Conservation (phyloP, 2,329 filamentous ascomycete genomes). For the Sarocladium oryzae region DNA sequence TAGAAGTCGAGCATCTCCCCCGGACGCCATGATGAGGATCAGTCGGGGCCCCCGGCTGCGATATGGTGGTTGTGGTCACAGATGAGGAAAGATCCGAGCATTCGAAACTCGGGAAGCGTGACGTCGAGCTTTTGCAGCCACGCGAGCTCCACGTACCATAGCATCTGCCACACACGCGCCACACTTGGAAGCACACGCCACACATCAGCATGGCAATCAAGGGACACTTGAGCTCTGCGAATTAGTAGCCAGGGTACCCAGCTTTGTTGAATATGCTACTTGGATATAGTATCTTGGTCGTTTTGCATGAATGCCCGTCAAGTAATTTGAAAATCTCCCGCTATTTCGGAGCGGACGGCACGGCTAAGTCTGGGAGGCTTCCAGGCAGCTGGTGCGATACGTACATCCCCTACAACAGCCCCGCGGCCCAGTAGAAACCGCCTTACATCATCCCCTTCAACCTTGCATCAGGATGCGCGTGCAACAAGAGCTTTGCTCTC, state of each 20-base stretch:
- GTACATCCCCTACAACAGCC: background rate
- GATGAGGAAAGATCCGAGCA: background rate
- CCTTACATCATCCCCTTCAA: background rate
- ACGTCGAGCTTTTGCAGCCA: slow-evolving; percentile 11
- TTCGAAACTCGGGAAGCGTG: background rate
- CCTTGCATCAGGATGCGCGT: slow-evolving; percentile 18
- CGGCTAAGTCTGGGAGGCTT: no score
- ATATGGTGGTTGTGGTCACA: background rate
- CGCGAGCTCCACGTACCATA: background rate
- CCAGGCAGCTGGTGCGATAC: slow-evolving; percentile 3
- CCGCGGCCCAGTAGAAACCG: background rate
- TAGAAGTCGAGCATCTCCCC: slow-evolving; percentile 82
- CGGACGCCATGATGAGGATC: slow-evolving; percentile 60
- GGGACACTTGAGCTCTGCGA: no score
- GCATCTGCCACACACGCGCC: no score
- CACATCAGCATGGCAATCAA: no score
- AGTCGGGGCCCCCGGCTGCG: slow-evolving; percentile 3
- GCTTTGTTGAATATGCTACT: no score
- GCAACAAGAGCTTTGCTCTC: background rate
- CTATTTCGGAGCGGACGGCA: no score
- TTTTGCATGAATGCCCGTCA: no score
- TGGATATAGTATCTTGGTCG: no score
- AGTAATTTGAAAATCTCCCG: no score
- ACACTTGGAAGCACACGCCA: slow-evolving; percentile 1
- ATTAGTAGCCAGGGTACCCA: no score